Percentiles rank a stretch among this genome's conserved stretches.
Conservation (phyloP, 495 filamentous ascomycete species). For the Penicillium bialowiezense region DNA sequence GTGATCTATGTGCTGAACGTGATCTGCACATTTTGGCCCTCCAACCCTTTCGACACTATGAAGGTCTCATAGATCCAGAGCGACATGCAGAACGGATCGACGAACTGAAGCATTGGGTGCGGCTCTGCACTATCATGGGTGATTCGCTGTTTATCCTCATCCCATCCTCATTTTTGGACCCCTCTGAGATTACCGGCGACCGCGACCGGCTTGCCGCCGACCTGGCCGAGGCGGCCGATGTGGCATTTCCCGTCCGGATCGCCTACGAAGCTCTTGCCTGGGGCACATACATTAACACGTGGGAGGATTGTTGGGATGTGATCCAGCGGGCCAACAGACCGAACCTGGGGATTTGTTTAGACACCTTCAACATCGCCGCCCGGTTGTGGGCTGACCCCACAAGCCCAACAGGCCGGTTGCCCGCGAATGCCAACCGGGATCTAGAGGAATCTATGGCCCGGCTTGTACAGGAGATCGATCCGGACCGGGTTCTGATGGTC, state of each 20-base stretch:
- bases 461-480: constrained; percentile 53
- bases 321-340: constrained; percentile 57
- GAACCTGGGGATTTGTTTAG: constrained; percentile 72
- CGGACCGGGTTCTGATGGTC: constrained; percentile 64
- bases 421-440: constrained; percentile 48
- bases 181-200: constrained; percentile 50
- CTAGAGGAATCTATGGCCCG: constrained; percentile 51
- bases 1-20: constrained; percentile 50
- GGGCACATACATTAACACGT: constrained; percentile 66
- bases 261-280: constrained; percentile 71
- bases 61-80: constrained; percentile 58
- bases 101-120: constrained; percentile 63
- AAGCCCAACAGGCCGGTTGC: constrained; percentile 41
- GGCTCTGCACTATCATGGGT: constrained; percentile 53
- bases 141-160: constrained; percentile 63
- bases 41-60: constrained; percentile 73
- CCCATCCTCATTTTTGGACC: constrained; percentile 62
- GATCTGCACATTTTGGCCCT: constrained; percentile 58
- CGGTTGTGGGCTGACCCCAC: constrained; percentile 65
- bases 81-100: constrained; percentile 50
- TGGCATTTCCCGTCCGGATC: constrained; percentile 55
- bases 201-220: constrained; percentile 55
- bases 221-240: constrained; percentile 58
- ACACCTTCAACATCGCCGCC: constrained; percentile 74
- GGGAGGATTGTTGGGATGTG: constrained; percentile 68